Percentiles rank a stretch among this genome's conserved stretches.
These are phyloP conservation scores for Phaeosphaeriaceae sp. DNA, from an alignment of 2,329 filamentous ascomycete genomes.

Conservation along the genomic window DNA sequence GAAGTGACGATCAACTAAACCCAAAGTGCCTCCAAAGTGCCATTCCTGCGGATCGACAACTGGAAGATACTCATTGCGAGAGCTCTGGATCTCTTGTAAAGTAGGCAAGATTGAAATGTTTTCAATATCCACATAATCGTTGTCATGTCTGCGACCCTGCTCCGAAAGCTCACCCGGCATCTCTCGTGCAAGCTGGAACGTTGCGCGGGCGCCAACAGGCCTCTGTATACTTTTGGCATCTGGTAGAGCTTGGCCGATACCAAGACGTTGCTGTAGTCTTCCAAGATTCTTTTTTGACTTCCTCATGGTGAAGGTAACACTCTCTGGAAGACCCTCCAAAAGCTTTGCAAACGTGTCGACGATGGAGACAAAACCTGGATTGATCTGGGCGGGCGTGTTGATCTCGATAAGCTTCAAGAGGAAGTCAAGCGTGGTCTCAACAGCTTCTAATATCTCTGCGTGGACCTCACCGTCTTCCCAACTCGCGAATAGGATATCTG, in stretches of 20 bases:
- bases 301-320: neutral
- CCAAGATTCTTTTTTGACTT: neutral
- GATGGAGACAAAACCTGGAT: neutral
- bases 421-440: neutral
- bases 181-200: neutral
- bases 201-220: neutral
- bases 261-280: neutral
- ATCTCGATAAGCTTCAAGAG: neutral
- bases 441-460: neutral
- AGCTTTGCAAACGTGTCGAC: neutral
- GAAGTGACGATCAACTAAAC: too few relatives aligned
- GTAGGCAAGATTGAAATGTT: too few relatives aligned
- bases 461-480: neutral
- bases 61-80: too few relatives aligned
- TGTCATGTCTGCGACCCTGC: neutral
- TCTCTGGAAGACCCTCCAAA: neutral
- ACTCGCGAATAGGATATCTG: neutral
- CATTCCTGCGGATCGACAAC: too few relatives aligned
- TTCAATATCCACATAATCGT: too few relatives aligned
- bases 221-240: neutral
- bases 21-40: too few relatives aligned
- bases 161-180: neutral
- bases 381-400: neutral
- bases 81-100: too few relatives aligned
- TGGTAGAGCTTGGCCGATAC: neutral